Conservation (phyloP, 495 filamentous ascomycete species). For the Tuber umbilicatum region DNA sequence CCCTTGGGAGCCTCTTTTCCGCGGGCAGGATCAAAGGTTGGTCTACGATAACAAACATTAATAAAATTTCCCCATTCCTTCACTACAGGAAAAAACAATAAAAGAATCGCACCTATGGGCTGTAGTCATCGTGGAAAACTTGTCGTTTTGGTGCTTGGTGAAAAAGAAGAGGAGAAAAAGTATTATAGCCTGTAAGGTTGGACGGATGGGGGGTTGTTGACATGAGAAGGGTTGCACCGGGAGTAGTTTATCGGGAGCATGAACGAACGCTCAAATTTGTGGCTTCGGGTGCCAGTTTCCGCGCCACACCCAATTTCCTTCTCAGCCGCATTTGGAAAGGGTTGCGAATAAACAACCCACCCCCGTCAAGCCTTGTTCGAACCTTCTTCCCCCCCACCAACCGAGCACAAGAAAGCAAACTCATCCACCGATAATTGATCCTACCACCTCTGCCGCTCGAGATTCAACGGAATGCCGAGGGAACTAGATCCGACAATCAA, state of each 20-base stretch:
- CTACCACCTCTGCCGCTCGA: constrained; percentile 20
- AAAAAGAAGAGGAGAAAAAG: background rate
- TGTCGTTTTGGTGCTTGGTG: background rate
- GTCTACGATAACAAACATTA: constrained; percentile 55
- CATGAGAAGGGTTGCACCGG: background rate
- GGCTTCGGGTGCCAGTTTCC: background rate
- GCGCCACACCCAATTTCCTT: background rate
- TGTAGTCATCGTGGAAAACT: constrained; percentile 56
- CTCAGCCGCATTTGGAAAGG: background rate
- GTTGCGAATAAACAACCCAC: background rate
- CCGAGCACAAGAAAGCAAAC: constrained; percentile 10
- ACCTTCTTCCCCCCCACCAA: background rate
- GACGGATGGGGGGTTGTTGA: constrained; percentile 8
- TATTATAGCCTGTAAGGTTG: constrained; percentile 2
- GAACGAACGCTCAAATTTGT: background rate
- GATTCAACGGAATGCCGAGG: constrained; percentile 61
- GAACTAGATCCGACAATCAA: constrained; percentile 76
- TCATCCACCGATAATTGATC: background rate
- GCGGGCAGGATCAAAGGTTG: constrained; percentile 89
- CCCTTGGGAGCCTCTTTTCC: constrained; percentile 93
- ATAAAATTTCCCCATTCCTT: constrained; percentile 11
- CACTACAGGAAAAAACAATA: background rate
- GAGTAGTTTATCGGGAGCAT: background rate
- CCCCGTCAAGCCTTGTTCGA: background rate
- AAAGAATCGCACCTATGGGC: constrained; percentile 45